Conservation (phyloP, 805 yeast genomes). For the Candida nemodendra region DNA sequence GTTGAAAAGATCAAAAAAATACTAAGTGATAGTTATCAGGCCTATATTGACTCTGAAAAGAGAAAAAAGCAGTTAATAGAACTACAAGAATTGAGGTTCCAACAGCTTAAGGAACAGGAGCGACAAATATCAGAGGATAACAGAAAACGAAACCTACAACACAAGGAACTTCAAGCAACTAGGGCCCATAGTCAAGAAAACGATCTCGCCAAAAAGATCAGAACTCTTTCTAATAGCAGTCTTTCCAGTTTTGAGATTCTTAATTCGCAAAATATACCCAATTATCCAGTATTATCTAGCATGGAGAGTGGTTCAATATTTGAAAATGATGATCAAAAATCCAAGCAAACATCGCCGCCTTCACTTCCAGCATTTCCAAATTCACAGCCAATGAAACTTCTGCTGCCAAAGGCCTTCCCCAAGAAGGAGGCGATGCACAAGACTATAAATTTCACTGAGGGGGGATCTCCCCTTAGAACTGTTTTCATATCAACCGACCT, state of each 20-base stretch:
- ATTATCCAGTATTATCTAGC: conserved; percentile 20
- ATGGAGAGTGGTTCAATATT: conserved; percentile 8
- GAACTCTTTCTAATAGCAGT: conserved; percentile 24
- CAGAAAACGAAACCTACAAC: conserved; percentile 6
- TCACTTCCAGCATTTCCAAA: conserved; percentile 7
- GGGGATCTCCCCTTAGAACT: conserved; percentile 53
- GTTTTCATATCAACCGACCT: conserved; percentile 49
- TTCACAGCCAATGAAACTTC: neutral
- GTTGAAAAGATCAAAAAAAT: conserved; percentile 29
- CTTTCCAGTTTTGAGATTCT: conserved; percentile 13
- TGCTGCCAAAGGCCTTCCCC: neutral
- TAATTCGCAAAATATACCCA: conserved; percentile 9
- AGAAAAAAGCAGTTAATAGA: conserved; percentile 20
- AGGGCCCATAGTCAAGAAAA: conserved; percentile 10
- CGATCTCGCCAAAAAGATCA: conserved; percentile 21
- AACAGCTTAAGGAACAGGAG: conserved; percentile 21
- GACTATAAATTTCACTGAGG: conserved; percentile 47
- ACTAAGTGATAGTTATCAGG: conserved; percentile 26
- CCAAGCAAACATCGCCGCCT: conserved; percentile 2
- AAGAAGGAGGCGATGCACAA: conserved; percentile 32
- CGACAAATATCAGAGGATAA: conserved; percentile 11
- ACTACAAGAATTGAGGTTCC: conserved; percentile 20
- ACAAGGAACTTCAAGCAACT: conserved; percentile 5
- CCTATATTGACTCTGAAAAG: conserved; percentile 22
- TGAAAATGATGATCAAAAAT: neutral